Evolutionary conservation across 1,139 yeast species (phyloP).

Genomic region (Hansenula sp.): DNA sequence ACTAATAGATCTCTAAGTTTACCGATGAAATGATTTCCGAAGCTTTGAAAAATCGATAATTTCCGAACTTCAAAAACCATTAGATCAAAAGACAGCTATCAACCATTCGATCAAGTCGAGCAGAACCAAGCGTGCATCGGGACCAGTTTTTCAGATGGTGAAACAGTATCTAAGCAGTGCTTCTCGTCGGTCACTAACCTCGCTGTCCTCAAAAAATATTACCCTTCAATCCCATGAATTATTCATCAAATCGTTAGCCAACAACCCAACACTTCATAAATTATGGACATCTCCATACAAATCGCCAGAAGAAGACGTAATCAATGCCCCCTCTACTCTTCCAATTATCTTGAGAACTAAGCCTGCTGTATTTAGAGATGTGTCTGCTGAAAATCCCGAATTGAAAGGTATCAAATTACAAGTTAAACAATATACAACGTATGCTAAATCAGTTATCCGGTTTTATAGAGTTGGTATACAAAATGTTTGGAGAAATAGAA

Average conservation of each 20-base stretch:
- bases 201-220: background rate
- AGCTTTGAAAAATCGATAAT: too few relatives aligned
- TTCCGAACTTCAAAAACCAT: too few relatives aligned
- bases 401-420: conserved; percentile 25
- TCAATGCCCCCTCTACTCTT: conserved; percentile 38
- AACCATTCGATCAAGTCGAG: too few relatives aligned
- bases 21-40: too few relatives aligned
- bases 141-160: too few relatives aligned
- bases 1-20: too few relatives aligned
- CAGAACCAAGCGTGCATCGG: too few relatives aligned
- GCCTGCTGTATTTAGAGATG: conserved; percentile 29
- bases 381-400: conserved; percentile 24
- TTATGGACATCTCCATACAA: conserved; percentile 5
- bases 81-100: too few relatives aligned
- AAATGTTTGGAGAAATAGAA: conserved; percentile 46
- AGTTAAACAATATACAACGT: conserved; percentile 34
- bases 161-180: too few relatives aligned
- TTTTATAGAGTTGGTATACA: conserved; percentile 52
- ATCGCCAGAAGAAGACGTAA: conserved; percentile 4
- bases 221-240: background rate
- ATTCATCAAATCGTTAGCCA: background rate
- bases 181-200: background rate
- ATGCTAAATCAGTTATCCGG: conserved; percentile 35
- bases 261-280: conserved; percentile 3
- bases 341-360: conserved; percentile 35